Evolutionary conservation across 1,284 basidiomycete species (phyloP).

Genomic region (Abortiporus biennis): DNA sequence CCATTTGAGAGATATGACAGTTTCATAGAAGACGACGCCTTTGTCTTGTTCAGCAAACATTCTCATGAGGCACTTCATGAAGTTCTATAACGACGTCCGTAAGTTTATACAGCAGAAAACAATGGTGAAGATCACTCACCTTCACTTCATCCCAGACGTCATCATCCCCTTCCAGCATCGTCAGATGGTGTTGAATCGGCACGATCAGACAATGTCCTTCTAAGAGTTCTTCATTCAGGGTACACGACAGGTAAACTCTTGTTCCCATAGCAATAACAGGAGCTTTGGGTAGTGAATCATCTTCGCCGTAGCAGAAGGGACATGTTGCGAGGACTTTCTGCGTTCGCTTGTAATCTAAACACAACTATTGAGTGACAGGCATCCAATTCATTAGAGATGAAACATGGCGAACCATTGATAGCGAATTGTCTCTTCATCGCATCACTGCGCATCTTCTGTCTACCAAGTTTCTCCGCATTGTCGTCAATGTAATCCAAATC

Average conservation of each 20-base stretch:
- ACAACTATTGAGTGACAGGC: slow-evolving; percentile 13
- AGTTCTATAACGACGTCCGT: slow-evolving; percentile 60
- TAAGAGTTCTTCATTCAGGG: slow-evolving; percentile 80
- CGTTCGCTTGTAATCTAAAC: slow-evolving; percentile 89
- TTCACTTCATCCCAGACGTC: slow-evolving; percentile 97
- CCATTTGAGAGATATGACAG: slow-evolving; percentile 77
- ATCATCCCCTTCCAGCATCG: slow-evolving; percentile 91
- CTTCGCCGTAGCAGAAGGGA: slow-evolving; percentile 84
- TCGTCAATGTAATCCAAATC: slow-evolving; percentile 95
- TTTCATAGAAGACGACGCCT: slow-evolving; percentile 93
- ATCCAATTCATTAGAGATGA: not conserved
- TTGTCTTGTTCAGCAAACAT: slow-evolving; percentile 89
- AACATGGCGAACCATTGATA: slow-evolving; percentile 64
- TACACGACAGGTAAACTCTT: slow-evolving; percentile 84
- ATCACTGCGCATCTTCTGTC: slow-evolving; percentile 93
- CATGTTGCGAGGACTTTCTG: slow-evolving; percentile 87
- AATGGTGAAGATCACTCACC: slow-evolving; percentile 41
- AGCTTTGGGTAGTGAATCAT: slow-evolving; percentile 79
- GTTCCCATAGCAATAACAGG: slow-evolving; percentile 90
- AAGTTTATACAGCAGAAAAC: not conserved
- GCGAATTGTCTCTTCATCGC: slow-evolving; percentile 97
- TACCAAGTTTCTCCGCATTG: slow-evolving; percentile 87
- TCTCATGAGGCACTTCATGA: slow-evolving; percentile 97
- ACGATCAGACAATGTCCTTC: slow-evolving; percentile 92
- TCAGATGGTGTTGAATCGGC: slow-evolving; percentile 91